Base-by-base conservation (phyloP, 345 rosid species). In the Laguncularia racemosa region DNA sequence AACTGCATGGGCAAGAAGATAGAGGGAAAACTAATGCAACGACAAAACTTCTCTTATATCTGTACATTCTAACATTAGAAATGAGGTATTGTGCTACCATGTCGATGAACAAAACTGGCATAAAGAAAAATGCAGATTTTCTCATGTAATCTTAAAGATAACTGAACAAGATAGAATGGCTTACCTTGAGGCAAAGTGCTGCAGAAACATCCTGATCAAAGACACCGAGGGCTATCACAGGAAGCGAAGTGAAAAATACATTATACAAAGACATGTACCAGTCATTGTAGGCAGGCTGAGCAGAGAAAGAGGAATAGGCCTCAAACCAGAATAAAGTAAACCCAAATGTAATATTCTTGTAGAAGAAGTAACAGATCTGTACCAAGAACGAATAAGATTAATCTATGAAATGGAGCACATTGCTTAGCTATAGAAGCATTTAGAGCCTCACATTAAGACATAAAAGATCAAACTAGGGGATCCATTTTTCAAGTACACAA, bases 301-400 rank as follows among this genome's bases (percentile, higher is more conserved):
- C 98, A 1, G 98, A 86, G 85, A 89, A 92, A 19, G 96, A 86
- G 56, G 98, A 82, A 67, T 78, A 76, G 10, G 91, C 93, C 81
- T 92, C 98, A 0, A 68, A 92, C 98, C 98, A 92, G 70, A 92
- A 92, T 16, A 92, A 75, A 2, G 98, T 89, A 67, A 92, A 83
- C 17, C 98, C 98, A 6, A 92, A 92, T 9, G 96, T 63, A 48
- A 92, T 72, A 57, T 92, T 92, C 86, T 92, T 89, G 85, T 86
- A 92, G 85, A 92, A 92, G 73, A 92, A 92, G 76, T 92, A 92
- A 59, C 98, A 89, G 63, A 92, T 84, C 98, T 92, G 74, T 82
- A 78, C 47, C 63, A 54, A 66, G 53, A 51, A 66, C 7, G 38
- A 18, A 23, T 16, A 43, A 28, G 18, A 7, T 20, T 10, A 46